phyloP scores from a whole-genome alignment of 495 filamentous ascomycete species.

The Chaetomidium leptoderma region DNA sequence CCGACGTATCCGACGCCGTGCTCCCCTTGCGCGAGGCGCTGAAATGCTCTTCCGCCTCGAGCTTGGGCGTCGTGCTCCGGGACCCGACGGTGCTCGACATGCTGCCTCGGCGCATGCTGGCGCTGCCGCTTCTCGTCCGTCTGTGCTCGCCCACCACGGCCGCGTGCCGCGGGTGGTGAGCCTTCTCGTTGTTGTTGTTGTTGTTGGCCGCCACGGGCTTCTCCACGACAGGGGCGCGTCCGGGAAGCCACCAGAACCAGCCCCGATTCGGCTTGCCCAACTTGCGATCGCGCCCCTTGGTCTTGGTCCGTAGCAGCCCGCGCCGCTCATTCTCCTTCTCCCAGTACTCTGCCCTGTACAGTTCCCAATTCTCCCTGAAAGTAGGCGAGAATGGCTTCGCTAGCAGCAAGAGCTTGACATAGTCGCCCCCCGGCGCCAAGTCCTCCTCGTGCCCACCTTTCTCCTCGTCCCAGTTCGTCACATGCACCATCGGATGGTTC shows the following conservation, averaged over 20 bases:
- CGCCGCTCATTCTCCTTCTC: conserved; percentile 92
- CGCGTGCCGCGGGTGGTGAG: conserved; percentile 37
- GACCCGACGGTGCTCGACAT: conserved; percentile 42
- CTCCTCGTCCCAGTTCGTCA: conserved; percentile 43
- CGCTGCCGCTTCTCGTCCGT: conserved; percentile 45
- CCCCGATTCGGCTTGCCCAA: conserved; percentile 63
- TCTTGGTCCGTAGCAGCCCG: conserved; percentile 61
- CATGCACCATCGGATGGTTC: conserved; percentile 42
- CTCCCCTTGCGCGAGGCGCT: conserved; percentile 41
- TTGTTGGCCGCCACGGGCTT: conserved; percentile 33
- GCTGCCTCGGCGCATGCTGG: conserved; percentile 46
- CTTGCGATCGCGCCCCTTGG: conserved; percentile 60
- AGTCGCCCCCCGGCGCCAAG: conserved; percentile 80
- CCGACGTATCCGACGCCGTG: conserved; percentile 46
- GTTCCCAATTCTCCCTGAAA: conserved; percentile 96
- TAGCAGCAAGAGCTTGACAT: conserved; percentile 82
- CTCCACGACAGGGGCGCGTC: conserved; percentile 39
- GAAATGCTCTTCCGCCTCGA: conserved; percentile 42
- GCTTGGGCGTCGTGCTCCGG: conserved; percentile 46
- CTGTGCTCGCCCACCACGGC: conserved; percentile 41
- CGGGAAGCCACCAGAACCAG: conserved; percentile 80
- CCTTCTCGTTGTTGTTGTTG: conserved; percentile 39
- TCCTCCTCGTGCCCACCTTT: conserved; percentile 72
- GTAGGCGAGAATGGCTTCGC: conserved; percentile 93
- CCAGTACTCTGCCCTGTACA: conserved; percentile 92